Evolutionary conservation across 2,329 filamentous ascomycete genomes (phyloP).

Genomic region (Ophiostoma tasmaniense): DNA sequence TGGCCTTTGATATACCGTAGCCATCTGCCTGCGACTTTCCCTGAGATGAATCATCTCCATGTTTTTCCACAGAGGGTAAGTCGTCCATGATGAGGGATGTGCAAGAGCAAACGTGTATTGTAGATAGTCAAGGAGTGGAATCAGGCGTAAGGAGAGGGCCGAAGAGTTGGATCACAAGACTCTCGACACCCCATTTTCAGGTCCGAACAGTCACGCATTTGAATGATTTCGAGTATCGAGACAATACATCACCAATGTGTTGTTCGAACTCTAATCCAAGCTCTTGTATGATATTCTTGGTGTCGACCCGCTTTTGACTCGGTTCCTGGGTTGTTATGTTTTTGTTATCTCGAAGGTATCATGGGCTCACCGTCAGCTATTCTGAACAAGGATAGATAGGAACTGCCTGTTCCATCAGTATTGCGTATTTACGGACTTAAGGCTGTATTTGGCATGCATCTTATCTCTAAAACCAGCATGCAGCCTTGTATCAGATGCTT

Average conservation of each 20-base stretch:
- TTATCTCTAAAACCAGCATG: background rate
- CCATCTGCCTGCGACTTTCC: background rate
- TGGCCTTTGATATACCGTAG: background rate
- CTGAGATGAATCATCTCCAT: background rate
- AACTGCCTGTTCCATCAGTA: background rate
- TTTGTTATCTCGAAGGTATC: background rate
- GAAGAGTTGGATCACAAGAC: background rate
- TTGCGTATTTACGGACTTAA: background rate
- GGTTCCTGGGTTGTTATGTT: background rate
- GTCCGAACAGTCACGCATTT: background rate
- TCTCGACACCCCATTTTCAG: background rate
- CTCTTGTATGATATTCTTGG: background rate
- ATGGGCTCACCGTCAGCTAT: background rate
- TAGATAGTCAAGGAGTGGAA: background rate
- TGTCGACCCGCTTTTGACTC: background rate
- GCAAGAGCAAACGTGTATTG: background rate
- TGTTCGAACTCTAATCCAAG: background rate
- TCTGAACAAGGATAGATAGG: background rate
- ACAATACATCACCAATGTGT: background rate
- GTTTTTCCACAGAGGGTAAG: background rate
- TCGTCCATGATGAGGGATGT: background rate
- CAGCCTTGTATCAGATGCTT: background rate
- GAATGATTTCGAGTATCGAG: background rate
- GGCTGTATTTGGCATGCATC: background rate
- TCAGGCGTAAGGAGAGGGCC: background rate